Evolutionary conservation across 2,329 filamentous ascomycete genomes (phyloP), one percentile per base, ranked within the genome.

Genomic region (Sarocladium kiliense): DNA sequence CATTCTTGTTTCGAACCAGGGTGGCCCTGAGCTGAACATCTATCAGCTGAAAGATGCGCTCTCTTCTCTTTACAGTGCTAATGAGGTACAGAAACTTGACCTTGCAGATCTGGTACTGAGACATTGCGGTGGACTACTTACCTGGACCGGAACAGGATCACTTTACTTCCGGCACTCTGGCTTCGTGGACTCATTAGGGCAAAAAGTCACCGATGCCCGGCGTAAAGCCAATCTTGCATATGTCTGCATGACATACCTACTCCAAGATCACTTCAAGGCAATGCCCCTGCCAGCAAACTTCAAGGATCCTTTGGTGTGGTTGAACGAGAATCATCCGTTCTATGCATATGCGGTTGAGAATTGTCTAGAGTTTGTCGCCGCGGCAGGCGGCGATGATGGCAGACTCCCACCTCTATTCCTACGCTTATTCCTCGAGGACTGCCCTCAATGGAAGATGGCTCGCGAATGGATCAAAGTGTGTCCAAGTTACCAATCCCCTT

Each of bases 391-490:
- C 7, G 23, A 12, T 2, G 53, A 36, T n/a, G 27, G 30, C 5
- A 23, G 25, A 19, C 37, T 55, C 2, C 21, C 18, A 11, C 10
- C 53, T 3, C 25, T 55, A 10, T 47, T 55, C 16, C 45, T 58
- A 21, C 58, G 59, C n/a, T 59, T 61, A 36, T 34, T 60, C 19
- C 49, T 58, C 25, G 59, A 55, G 14, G 39, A 44, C 19, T 34
- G 21, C 2, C 51, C 54, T 32, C 9, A 59, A 49, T 32, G 53
- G 56, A 21, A 27, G 18, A n/a, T 23, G 3, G 26, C 47, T 5
- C 11, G 18, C 12, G 19, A 27, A 14, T 51, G 47, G 47, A n/a
- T 36, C 14, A 47, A 23, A 18, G 18, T 16, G 9, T 19, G 47
- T 21, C 19, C n/a, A 19, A 10, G 10, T 10, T 19, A 11, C 18